Base-by-base conservation (phyloP, 192 early-diverging fungal genomes). In the Mortierella claussenii region DNA sequence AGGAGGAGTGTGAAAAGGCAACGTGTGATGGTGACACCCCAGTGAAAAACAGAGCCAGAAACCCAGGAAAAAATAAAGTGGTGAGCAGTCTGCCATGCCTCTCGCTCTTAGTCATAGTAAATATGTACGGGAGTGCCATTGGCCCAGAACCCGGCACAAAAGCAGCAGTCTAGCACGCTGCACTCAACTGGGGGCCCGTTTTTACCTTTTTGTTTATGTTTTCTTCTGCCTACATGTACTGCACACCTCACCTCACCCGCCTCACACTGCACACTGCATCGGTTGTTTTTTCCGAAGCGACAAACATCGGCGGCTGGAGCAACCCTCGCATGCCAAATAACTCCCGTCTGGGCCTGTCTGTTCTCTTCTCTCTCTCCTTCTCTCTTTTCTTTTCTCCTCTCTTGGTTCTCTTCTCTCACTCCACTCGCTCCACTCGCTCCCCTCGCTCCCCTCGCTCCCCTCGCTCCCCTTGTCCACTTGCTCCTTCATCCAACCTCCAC, bases 331-430 rank as follows among this genome's bases (percentile, higher is more conserved):
- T 43, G 31, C 24, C 18, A 43, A 45, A 24, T 51, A 27, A n/a
- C 47, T 37, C 65, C 23, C 42, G 26, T 15, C 24, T 15, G 20
- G 15, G n/a, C 45, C 30, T 36, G 9, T 20, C 27, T 24, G 27
- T 47, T 31, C 28, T 27, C 6, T 36, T 57, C 48, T 50, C 36
- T 58, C 55, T 52, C 30, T 21, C 24, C 46, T 44, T 45, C 42
- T 46, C 24, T 33, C 33, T 36, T 33, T 46, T 45, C 20, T 34
- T 60, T 24, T 1, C 36, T 27, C 37, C 26, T 4, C 36, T 55
- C 43, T 23, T 9, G 37, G 8, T 40, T 40, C 37, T 13, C 13
- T 13, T 13, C 13, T 40, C 13, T 13, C 37, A 10, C 13, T 13
- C 13, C 37, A 10, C 37, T 40, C 37, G 13, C 37, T 40, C 13